Base-by-base conservation (phyloP, 768 basidiomycete species). In the Boletus rubroflammeus region DNA sequence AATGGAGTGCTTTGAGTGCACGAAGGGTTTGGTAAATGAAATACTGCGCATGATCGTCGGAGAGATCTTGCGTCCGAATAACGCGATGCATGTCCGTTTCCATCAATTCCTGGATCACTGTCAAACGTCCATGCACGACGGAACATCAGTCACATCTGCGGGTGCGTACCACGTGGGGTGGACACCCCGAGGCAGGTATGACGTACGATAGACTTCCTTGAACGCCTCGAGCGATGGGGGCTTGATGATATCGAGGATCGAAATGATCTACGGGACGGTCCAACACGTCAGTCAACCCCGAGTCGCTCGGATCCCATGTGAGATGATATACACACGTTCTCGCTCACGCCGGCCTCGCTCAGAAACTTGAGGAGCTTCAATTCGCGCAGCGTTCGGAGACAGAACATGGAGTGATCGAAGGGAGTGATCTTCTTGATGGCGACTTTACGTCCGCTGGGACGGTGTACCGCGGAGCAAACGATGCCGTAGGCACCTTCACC, bases 81-180 rank as follows among this genome's bases (percentile, higher is more conserved):
- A 97, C 95, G 17, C 96, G 88, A 69, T 98, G 95, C 84, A 98
- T 86, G 74, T 95, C 94, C 9, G 93, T 96, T 70, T 95, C 93
- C 87, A 94, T 93, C 62, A 94, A 75, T 67, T 96, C 94, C 73
- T 93, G 90, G 53, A 92, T 88, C 64, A 93, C 88, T 90, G 67
- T 51, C 41, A 43, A 53, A 56, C 35, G 35, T 21, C 5, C 38
- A 36, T 10, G 31, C 14, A 38, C n/a, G 26, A 29, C 17, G 23
- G 34, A 10, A 9, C 41, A 54, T 55, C 54, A 53, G 53, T 52
- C 50, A 21, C 17, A 28, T 10, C 31, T 35, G 23, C 2, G 15
- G 7, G 40, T 17, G 44, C 28, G 11, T 25, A 31, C n/a, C 34
- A 34, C 47, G 39, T 23, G 48, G 32, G n/a, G 49, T 10, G 17